These are phyloP conservation scores for Eimeria necatrix DNA, from an alignment of 169 alveolate genomes.

Conservation along the genomic window DNA sequence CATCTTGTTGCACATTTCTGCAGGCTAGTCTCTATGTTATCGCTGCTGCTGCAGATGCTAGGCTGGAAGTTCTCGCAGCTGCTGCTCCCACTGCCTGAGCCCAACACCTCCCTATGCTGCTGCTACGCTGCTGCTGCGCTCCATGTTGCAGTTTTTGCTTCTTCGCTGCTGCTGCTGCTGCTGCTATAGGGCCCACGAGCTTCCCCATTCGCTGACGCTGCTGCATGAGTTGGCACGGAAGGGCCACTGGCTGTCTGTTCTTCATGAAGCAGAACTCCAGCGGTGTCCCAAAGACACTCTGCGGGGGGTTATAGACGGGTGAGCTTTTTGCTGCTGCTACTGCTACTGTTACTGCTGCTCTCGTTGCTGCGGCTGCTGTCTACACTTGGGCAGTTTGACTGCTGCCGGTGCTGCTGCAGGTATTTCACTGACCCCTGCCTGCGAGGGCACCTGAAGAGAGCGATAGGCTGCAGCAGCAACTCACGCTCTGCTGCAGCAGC, in stretches of 20 bases:
- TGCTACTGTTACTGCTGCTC: conserved; percentile 50
- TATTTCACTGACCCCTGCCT: conserved; percentile 87
- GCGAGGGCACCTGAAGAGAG: conserved; percentile 80
- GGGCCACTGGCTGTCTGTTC: conserved; percentile 91
- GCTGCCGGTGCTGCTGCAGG: conserved; percentile 52
- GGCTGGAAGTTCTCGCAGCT: background rate
- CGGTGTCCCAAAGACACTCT: conserved; percentile 91
- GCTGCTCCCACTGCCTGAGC: background rate
- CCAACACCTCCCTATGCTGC: background rate
- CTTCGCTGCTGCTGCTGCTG: conserved; percentile 53
- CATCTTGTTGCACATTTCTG: conserved; percentile 88
- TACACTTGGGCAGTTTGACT: background rate
- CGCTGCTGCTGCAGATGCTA: conserved; percentile 15
- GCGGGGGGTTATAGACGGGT: conserved; percentile 87
- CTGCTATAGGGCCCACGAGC: conserved; percentile 85
- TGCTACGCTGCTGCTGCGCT: background rate
- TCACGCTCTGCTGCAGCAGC: background rate
- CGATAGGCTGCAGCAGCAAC: conserved; percentile 30
- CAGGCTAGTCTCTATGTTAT: conserved; percentile 44
- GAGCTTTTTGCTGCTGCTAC: background rate
- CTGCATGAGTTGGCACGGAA: conserved; percentile 92
- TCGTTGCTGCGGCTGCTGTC: conserved; percentile 20
- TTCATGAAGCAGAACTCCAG: conserved; percentile 90
- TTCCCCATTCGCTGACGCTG: conserved; percentile 89
- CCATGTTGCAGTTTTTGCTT: conserved; percentile 31